Conservation (phyloP, 805 yeast species). For the Zygotorulaspora sp. region DNA sequence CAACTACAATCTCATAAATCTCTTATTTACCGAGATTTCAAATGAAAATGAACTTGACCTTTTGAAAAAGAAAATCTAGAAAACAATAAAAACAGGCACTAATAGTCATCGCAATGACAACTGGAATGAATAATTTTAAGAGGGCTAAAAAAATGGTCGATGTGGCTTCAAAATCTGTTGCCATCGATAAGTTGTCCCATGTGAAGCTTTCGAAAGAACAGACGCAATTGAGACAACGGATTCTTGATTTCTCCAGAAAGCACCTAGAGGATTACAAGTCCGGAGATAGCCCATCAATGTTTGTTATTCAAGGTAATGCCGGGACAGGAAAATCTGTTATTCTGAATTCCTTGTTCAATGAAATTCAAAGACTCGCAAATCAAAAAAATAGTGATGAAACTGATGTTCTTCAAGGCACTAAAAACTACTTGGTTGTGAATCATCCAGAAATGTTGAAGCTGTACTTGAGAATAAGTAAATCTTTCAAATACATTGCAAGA, state of each 20-base stretch:
- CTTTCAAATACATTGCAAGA: slow-evolving; percentile 37
- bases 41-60: too few relatives aligned
- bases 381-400: slow-evolving; percentile 5
- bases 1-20: too few relatives aligned
- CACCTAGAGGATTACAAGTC: slow-evolving; percentile 20
- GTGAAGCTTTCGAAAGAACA: slow-evolving; percentile 40
- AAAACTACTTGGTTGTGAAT: slow-evolving; percentile 41
- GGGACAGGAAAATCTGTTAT: slow-evolving; percentile 47
- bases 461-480: slow-evolving; percentile 38
- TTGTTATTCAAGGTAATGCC: slow-evolving; percentile 45
- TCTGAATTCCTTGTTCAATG: slow-evolving; percentile 41
- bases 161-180: slow-evolving; percentile 17
- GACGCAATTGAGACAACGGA: slow-evolving; percentile 25
- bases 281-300: slow-evolving; percentile 31
- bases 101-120: slow-evolving; percentile 11
- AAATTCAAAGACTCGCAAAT: slow-evolving; percentile 35
- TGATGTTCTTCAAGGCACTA: slow-evolving; percentile 30
- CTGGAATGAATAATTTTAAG: slow-evolving; percentile 8
- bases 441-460: slow-evolving; percentile 48
- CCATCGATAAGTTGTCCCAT: slow-evolving; percentile 38
- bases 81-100: too few relatives aligned
- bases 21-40: slow-evolving; percentile 1
- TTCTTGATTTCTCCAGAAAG: slow-evolving; percentile 32
- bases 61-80: too few relatives aligned
- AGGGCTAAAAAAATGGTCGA: slow-evolving; percentile 7